Conservation (phyloP, 331 rosid species). For the Stylosanthes scabra region DNA sequence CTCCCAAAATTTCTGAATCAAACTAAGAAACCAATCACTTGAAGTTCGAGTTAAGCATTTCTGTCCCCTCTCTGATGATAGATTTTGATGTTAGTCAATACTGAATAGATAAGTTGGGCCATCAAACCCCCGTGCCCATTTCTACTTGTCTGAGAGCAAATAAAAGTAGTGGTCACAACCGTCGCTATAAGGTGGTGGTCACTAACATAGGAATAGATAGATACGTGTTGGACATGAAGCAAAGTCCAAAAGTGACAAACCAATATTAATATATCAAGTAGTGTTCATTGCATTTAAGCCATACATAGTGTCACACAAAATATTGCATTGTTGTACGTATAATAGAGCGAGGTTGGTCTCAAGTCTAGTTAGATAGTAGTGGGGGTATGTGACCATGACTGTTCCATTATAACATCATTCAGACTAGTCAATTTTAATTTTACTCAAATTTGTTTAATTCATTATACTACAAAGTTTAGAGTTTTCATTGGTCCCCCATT, state of each 20-base stretch:
- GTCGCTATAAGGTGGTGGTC: constrained; percentile 40
- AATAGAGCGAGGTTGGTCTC: constrained; percentile 32
- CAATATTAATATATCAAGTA: not conserved
- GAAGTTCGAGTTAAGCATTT: too few relatives aligned
- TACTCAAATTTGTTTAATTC: not conserved
- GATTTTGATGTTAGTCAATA: constrained; percentile 49
- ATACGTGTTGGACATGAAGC: constrained; percentile 30
- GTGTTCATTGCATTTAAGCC: constrained; percentile 21
- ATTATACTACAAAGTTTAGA: not conserved
- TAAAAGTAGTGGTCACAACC: constrained; percentile 32
- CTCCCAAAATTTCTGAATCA: too few relatives aligned
- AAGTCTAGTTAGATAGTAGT: constrained; percentile 13
- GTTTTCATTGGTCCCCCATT: constrained; percentile 22
- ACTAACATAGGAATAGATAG: constrained; percentile 34
- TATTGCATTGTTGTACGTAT: constrained; percentile 32
- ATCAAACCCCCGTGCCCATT: constrained; percentile 42
- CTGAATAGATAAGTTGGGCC: constrained; percentile 53
- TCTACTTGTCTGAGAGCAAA: constrained; percentile 43
- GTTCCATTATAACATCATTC: constrained; percentile 42
- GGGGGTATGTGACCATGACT: constrained; percentile 45
- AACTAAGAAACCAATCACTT: too few relatives aligned
- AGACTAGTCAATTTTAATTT: constrained; percentile 46
- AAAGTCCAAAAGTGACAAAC: constrained; percentile 46
- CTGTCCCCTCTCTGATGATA: not conserved
- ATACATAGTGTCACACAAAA: constrained; percentile 22